Conservation (phyloP, 2,329 filamentous ascomycete genomes). For the Alternaria hordeiaustralica region DNA sequence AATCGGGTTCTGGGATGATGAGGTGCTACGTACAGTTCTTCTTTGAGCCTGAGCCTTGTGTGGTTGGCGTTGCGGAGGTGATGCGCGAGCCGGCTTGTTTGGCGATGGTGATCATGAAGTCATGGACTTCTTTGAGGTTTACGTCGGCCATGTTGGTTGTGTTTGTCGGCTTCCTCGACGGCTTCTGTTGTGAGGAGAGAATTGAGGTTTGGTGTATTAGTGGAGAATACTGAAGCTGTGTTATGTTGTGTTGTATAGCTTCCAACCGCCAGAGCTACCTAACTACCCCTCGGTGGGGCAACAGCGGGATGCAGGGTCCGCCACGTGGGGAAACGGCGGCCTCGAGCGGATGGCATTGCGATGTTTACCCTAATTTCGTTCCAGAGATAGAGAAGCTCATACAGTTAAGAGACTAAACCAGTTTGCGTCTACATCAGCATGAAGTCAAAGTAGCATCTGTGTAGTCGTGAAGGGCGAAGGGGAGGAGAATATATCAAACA, state of each 20-base stretch:
- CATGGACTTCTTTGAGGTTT: conserved; percentile 57
- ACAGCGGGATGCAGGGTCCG: not conserved
- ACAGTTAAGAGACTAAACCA: not conserved
- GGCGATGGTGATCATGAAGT: conserved; percentile 56
- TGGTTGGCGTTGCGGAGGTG: conserved; percentile 53
- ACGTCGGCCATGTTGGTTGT: conserved; percentile 40
- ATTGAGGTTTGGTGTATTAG: not conserved
- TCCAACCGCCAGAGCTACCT: not conserved
- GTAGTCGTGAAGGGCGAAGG: not conserved
- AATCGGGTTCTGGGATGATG: no score
- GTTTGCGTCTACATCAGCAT: not conserved
- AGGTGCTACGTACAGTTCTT: conserved; percentile 53
- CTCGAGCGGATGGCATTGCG: not conserved
- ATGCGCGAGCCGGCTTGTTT: conserved; percentile 56
- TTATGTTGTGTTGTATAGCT: not conserved
- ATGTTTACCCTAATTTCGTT: not conserved
- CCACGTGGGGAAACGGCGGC: not conserved
- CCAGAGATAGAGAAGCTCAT: not conserved
- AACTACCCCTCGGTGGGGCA: not conserved
- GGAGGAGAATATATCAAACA: not conserved
- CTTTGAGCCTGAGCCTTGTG: conserved; percentile 52
- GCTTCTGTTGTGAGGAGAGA: not conserved
- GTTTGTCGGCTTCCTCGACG: not conserved
- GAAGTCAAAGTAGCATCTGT: not conserved
- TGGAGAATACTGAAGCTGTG: not conserved